Evolutionary conservation across 768 basidiomycete genomes (phyloP).

Genomic region (Trametes cubensis): DNA sequence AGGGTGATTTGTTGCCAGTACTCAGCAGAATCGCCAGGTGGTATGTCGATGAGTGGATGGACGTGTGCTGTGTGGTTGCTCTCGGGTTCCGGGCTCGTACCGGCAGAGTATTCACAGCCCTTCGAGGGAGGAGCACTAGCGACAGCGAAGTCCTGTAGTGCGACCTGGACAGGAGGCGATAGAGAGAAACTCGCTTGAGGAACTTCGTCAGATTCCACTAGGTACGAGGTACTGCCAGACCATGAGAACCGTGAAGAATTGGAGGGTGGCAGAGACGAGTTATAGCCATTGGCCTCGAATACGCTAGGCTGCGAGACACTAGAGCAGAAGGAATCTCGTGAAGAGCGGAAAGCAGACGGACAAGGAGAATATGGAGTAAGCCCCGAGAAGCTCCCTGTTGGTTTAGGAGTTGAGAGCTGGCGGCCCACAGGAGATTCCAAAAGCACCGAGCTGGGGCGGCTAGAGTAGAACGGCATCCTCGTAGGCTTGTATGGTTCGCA

Average conservation of each 20-base stretch:
- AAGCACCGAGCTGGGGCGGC: neutral
- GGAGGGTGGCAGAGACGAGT: neutral
- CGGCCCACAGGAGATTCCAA: neutral
- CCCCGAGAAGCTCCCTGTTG: neutral
- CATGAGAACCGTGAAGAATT: neutral
- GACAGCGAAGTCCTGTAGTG: no score
- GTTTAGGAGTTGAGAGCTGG: neutral
- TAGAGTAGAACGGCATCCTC: conserved; percentile 12
- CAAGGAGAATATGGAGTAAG: neutral
- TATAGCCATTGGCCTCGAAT: no score
- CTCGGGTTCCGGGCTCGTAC: no score
- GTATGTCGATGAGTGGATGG: no score
- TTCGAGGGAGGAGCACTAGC: no score
- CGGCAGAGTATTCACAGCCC: no score
- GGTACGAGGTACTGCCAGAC: neutral
- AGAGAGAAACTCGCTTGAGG: conserved; percentile 20
- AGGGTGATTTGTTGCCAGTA: conserved; percentile 14
- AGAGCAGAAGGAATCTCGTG: neutral
- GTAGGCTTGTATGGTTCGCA: conserved; percentile 6
- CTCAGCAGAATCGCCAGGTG: neutral
- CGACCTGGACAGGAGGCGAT: neutral
- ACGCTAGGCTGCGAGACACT: neutral
- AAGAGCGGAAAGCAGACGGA: neutral
- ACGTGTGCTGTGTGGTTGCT: no score
- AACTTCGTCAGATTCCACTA: conserved; percentile 1